Evolutionary conservation across 2,329 filamentous ascomycete species (phyloP).

Genomic region (Clonostachys byssicola): DNA sequence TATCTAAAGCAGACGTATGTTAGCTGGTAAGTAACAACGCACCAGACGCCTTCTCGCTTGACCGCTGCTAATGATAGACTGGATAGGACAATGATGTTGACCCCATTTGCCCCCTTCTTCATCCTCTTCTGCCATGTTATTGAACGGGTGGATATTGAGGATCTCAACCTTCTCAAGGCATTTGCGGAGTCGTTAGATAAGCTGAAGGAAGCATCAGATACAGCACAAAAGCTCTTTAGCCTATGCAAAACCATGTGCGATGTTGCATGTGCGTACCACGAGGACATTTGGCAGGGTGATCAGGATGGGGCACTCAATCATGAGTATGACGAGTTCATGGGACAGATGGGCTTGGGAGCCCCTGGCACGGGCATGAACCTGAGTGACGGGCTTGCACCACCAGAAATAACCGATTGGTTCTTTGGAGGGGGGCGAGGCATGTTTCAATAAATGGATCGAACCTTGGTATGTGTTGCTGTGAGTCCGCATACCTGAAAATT

Average conservation of each 20-base stretch:
- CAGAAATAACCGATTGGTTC: too few relatives aligned
- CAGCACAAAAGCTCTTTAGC: constrained; percentile 48
- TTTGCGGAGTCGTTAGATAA: constrained; percentile 53
- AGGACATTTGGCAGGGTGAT: background rate
- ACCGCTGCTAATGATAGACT: background rate
- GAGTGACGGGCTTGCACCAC: too few relatives aligned
- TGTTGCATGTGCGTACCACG: background rate
- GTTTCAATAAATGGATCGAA: too few relatives aligned
- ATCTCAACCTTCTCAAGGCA: constrained; percentile 49
- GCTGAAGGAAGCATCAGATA: constrained; percentile 47
- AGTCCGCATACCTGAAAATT: too few relatives aligned
- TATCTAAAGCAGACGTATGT: constrained; percentile 40
- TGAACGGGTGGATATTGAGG: constrained; percentile 45
- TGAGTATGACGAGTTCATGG: too few relatives aligned
- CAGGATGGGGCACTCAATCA: too few relatives aligned
- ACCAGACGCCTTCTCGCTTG: background rate
- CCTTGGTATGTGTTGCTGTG: too few relatives aligned
- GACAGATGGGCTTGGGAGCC: too few relatives aligned
- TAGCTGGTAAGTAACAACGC: constrained; percentile 35
- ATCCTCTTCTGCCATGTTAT: constrained; percentile 55
- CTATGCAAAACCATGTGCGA: background rate
- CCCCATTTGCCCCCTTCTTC: constrained; percentile 56
- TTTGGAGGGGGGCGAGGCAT: too few relatives aligned
- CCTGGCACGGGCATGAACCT: too few relatives aligned
- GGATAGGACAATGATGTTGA: constrained; percentile 46